Evolutionary conservation across 495 filamentous ascomycete genomes (phyloP), one percentile per base, ranked within the genome.

Genomic region (Copromyces sp.): DNA sequence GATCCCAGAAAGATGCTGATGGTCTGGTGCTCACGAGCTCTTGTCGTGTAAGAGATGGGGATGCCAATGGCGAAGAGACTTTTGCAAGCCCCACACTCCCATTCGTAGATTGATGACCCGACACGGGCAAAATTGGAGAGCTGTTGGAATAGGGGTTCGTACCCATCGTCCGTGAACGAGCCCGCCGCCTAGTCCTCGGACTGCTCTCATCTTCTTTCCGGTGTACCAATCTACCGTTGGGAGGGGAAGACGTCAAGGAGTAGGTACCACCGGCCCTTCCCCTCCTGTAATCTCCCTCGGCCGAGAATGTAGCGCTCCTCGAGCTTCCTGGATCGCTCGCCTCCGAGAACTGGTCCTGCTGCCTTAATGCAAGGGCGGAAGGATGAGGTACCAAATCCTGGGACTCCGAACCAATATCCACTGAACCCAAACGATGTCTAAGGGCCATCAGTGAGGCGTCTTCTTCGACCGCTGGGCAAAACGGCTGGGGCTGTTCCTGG

Each of bases 261-360:
- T 82, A 78, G 29, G 80, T 77, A 9, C 78, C 73, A 9, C 78
- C 73, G n/a, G 39, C 69, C 68, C 79, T 79, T 32, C 77, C 73
- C 53, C 75, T 77, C 9, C 74, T 76, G 24, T 65, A 65, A 65
- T 65, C 53, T 35, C 29, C 24, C 12, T 79, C 76, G 70, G 76
- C 74, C 7, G 82, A 81, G 20, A 83, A 82, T 6, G 82, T 80
- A 20, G 81, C 61, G 40, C 80, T 83, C 38, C 81, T 77, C 9
- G 82, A 71, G 70, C 77, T 81, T 65, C 73, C 72, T 20, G 77
- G 74, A 40, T 70, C 72, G 9, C 53, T 72, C 17, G 53, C 37
- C 11, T 78, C 74, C 0, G 68, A 68, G 37, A 80, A 75, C 16
- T 70, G 74, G 0, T 47, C 70, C n/a, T 69, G 70, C 37, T 73